Conservation (phyloP, 176 grass and related monocot species). For the Eleusine indica region DNA sequence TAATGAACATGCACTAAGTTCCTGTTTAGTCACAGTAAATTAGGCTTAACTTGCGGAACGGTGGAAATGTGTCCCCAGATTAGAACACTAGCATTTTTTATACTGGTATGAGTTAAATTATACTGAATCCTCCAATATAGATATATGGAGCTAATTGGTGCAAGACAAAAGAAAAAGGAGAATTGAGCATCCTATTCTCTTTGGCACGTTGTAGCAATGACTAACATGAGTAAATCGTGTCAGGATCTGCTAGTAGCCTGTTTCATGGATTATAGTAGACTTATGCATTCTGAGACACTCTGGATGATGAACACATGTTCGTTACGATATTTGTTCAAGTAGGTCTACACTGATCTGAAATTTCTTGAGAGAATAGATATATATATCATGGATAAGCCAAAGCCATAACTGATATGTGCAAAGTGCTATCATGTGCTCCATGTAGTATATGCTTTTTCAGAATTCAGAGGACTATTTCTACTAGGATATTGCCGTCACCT, state of each 20-base stretch:
- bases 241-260: neutral
- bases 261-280: neutral
- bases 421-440: conserved; percentile 6
- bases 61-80: neutral
- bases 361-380: neutral
- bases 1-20: neutral
- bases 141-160: neutral
- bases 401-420: neutral
- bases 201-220: neutral
- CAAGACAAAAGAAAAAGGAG: neutral
- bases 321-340: conserved; percentile 2
- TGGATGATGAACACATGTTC: neutral
- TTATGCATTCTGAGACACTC: neutral
- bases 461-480: neutral
- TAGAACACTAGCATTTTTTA: neutral
- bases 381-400: neutral
- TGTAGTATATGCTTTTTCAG: neutral
- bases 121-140: neutral
- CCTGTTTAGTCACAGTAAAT: conserved; percentile 4
- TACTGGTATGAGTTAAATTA: neutral
- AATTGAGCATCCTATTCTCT: neutral
- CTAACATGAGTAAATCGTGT: neutral
- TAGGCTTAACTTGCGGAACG: neutral
- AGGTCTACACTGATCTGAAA: neutral
- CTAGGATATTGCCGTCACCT: neutral